These are phyloP conservation scores for Neurospora sp. DNA, from an alignment of 495 filamentous ascomycete genomes.

Conservation along the genomic window DNA sequence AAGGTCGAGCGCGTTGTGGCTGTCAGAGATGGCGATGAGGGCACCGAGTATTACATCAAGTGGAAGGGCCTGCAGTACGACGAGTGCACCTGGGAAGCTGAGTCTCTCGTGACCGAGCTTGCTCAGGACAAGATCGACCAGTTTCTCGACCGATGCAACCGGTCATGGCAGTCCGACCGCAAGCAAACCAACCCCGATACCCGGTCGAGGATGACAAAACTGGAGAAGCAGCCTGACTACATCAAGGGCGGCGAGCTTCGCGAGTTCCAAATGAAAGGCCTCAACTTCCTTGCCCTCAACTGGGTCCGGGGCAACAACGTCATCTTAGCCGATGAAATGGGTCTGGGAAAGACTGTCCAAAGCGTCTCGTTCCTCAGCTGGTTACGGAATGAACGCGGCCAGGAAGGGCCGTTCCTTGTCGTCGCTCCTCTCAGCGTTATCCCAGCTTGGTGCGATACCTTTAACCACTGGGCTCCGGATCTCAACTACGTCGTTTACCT, in stretches of 20 bases:
- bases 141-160: slow-evolving; percentile 69
- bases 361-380: slow-evolving; percentile 96
- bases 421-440: slow-evolving; percentile 94
- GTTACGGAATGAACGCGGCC: slow-evolving; percentile 82
- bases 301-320: slow-evolving; percentile 89
- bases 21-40: slow-evolving; percentile 62
- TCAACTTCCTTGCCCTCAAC: slow-evolving; percentile 92
- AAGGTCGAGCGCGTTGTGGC: slow-evolving; percentile 89
- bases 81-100: slow-evolving; percentile 87
- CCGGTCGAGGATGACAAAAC: slow-evolving; percentile 60
- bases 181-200: slow-evolving; percentile 65
- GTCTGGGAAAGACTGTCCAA: slow-evolving; percentile 95
- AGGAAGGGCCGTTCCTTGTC: slow-evolving; percentile 91
- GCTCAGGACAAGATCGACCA: slow-evolving; percentile 84
- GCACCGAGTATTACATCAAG: slow-evolving; percentile 79
- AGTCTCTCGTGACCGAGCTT: slow-evolving; percentile 58
- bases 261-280: slow-evolving; percentile 85
- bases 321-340: slow-evolving; percentile 97
- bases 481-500: slow-evolving; percentile 96
- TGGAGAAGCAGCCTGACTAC: slow-evolving; percentile 70
- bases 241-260: slow-evolving; percentile 78
- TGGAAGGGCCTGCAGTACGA: slow-evolving; percentile 89
- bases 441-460: slow-evolving; percentile 95
- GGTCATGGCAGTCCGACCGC: slow-evolving; percentile 64
- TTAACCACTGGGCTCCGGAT: slow-evolving; percentile 93